Conservation (phyloP, 768 basidiomycete genomes). For the Tricholoma flavovirens region DNA sequence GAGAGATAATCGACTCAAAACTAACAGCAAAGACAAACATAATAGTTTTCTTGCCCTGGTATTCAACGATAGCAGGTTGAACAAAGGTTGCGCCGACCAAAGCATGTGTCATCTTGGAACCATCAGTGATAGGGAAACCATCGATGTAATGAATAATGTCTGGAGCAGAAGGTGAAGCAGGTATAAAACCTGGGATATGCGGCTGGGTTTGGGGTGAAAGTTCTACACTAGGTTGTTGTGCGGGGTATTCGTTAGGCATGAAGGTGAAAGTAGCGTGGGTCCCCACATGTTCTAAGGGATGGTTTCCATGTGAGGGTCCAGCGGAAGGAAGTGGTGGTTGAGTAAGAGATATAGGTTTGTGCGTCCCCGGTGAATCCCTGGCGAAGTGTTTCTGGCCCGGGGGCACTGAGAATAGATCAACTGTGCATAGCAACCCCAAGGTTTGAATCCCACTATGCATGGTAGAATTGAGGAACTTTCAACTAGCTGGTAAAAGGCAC, state of each 20-base stretch:
- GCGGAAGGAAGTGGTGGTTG: conserved; percentile 12
- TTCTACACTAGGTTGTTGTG: neutral
- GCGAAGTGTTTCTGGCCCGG: neutral
- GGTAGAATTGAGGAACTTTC: conserved; percentile 6
- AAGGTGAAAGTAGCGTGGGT: neutral
- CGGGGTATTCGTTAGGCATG: neutral
- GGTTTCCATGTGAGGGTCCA: conserved; percentile 6
- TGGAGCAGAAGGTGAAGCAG: conserved; percentile 12
- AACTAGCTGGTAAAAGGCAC: neutral
- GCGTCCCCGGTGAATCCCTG: conserved; percentile 5
- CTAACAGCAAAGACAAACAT: conserved; percentile 63
- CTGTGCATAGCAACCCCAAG: conserved; percentile 70
- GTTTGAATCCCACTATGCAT: conserved; percentile 47
- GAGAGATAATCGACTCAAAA: conserved; percentile 9
- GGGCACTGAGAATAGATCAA: conserved; percentile 67
- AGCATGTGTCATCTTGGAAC: conserved; percentile 43
- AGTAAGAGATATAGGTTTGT: conserved; percentile 12
- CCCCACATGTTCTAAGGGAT: neutral
- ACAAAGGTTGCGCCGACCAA: conserved; percentile 60
- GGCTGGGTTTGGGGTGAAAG: conserved; percentile 6
- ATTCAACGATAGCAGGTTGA: conserved; percentile 49
- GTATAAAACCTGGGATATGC: conserved; percentile 1
- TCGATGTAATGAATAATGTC: conserved; percentile 40
- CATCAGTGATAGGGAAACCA: conserved; percentile 39
- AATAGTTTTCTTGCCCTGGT: conserved; percentile 48